A percentile compares a stretch with the other conserved stretches of the same genome.
These are phyloP conservation scores for Fulvia fulva DNA, from an alignment of 2,329 filamentous ascomycete genomes.

Conservation along the genomic window DNA sequence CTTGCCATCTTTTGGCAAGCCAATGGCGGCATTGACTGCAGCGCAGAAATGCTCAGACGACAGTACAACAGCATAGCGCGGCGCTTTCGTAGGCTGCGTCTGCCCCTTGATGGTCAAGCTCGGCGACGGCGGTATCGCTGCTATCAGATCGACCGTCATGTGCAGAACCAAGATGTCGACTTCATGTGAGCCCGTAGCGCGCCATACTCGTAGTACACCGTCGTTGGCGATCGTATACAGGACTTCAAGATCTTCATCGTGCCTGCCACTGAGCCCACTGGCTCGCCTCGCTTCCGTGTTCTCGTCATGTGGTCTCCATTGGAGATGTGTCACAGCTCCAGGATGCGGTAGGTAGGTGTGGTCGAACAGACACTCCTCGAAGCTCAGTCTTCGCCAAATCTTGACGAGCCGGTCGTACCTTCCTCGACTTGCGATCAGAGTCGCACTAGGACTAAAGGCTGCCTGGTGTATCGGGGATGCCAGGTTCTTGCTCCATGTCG, in stretches of 20 bases:
- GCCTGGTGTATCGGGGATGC: constrained; percentile 72
- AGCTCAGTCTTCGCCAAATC: constrained; percentile 84
- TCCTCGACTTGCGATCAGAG: constrained; percentile 78
- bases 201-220: constrained; percentile 77
- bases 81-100: constrained; percentile 36
- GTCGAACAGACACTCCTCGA: constrained; percentile 84
- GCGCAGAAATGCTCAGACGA: constrained; percentile 74
- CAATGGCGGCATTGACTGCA: constrained; percentile 57
- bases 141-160: constrained; percentile 71
- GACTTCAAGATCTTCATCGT: constrained; percentile 62
- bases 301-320: constrained; percentile 68
- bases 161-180: constrained; percentile 73
- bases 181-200: constrained; percentile 66
- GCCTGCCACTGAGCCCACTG: constrained; percentile 26
- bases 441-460: constrained; percentile 78
- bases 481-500: constrained; percentile 70
- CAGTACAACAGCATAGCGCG: constrained; percentile 73
- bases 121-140: constrained; percentile 53
- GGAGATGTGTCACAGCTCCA: constrained; percentile 69
- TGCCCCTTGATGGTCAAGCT: constrained; percentile 46
- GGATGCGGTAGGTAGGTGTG: constrained; percentile 88
- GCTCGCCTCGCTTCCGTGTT: constrained; percentile 61
- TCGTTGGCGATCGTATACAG: constrained; percentile 87
- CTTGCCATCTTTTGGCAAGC: constrained; percentile 34
- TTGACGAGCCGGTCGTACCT: constrained; percentile 80